phyloP scores from a whole-genome alignment of 345 rosid genomes.

The Populus alba region DNA sequence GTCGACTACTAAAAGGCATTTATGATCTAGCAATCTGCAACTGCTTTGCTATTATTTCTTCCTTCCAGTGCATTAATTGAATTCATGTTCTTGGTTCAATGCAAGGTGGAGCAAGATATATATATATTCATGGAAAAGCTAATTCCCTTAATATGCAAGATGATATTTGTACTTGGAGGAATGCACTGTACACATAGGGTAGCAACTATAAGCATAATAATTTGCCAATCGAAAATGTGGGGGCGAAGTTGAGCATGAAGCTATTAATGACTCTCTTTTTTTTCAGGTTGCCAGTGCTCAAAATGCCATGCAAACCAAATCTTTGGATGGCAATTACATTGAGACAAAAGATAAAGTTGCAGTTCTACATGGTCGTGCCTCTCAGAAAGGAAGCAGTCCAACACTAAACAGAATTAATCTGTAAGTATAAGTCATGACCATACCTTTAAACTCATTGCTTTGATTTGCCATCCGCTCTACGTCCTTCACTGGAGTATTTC shows the following conservation, averaged over 20 bases:
- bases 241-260: neutral
- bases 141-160: neutral
- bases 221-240: neutral
- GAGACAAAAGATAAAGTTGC: slow-evolving; percentile 28
- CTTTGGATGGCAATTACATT: slow-evolving; percentile 9
- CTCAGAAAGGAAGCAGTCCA: slow-evolving; percentile 41
- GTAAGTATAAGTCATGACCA: slow-evolving; percentile 41
- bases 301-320: slow-evolving; percentile 13
- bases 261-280: neutral
- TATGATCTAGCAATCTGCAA: neutral
- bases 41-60: neutral
- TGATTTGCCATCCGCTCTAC: neutral
- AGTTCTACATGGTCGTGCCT: slow-evolving; percentile 22
- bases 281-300: slow-evolving; percentile 42
- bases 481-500: neutral
- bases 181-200: neutral
- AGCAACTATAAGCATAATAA: neutral
- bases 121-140: neutral
- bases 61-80: neutral
- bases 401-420: slow-evolving; percentile 65
- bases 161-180: neutral
- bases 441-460: neutral
- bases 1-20: neutral
- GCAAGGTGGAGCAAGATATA: neutral
- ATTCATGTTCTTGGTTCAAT: neutral